Conservation (phyloP, 768 basidiomycete genomes). For the Gymnopilus junonius region DNA sequence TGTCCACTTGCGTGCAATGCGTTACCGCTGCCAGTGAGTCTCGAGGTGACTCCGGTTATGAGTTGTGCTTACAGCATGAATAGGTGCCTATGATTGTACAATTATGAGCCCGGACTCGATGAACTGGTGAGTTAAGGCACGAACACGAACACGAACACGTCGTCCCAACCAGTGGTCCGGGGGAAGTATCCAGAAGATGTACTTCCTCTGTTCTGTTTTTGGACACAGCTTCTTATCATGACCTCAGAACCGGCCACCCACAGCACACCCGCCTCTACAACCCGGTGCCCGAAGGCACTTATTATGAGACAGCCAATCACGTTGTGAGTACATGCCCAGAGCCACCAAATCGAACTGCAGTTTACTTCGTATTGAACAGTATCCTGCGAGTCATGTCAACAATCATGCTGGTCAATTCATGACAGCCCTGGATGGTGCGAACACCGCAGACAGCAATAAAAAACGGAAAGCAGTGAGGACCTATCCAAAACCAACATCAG, state of each 20-base stretch:
- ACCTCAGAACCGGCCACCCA: neutral
- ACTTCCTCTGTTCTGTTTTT: too few relatives aligned
- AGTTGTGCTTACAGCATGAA: neutral
- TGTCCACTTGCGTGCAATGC: neutral
- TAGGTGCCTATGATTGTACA: neutral
- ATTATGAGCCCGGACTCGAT: neutral
- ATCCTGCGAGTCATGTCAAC: neutral
- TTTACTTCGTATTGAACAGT: neutral
- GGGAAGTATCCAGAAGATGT: neutral
- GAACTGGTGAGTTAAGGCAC: neutral
- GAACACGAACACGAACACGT: too few relatives aligned
- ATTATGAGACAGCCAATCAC: neutral
- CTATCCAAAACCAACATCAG: slow-evolving; percentile 2
- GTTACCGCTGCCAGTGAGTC: neutral
- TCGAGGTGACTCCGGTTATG: neutral
- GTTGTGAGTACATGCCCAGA: neutral
- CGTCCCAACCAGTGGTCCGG: neutral
- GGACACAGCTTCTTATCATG: neutral
- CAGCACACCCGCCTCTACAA: neutral
- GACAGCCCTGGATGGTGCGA: neutral
- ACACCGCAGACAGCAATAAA: neutral
- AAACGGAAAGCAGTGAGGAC: neutral
- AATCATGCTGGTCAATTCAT: neutral
- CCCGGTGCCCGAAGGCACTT: neutral
- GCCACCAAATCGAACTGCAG: neutral